Evolutionary conservation across 2,329 filamentous ascomycete species (phyloP).

Genomic region (Fusarium xylarioides): DNA sequence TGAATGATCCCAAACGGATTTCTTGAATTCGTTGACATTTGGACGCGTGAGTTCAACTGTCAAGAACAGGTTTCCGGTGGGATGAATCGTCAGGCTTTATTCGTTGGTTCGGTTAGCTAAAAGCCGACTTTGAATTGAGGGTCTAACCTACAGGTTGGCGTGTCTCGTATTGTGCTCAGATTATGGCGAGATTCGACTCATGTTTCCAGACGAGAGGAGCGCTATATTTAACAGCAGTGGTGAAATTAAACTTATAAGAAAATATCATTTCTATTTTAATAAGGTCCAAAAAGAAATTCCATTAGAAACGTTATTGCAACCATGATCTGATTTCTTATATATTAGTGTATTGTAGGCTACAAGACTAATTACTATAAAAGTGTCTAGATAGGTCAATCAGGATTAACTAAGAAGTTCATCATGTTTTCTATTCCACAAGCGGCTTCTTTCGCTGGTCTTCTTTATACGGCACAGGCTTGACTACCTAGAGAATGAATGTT

Average conservation of each 20-base stretch:
- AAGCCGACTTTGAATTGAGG: background rate
- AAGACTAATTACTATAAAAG: background rate
- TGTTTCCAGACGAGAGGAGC: background rate
- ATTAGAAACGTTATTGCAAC: rapidly evolving
- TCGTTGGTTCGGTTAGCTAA: background rate
- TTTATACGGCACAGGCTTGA: background rate
- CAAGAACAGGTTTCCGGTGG: background rate
- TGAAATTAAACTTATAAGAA: background rate
- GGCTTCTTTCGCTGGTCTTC: background rate
- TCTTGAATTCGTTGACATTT: background rate
- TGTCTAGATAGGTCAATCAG: rapidly evolving
- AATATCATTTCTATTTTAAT: too few species aligned
- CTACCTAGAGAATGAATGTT: background rate
- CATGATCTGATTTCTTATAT: rapidly evolving
- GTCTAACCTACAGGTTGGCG: background rate
- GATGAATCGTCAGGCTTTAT: background rate
- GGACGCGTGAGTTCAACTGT: background rate
- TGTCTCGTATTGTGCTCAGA: background rate
- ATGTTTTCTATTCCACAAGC: background rate
- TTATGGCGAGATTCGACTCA: background rate
- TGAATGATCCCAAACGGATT: rapidly evolving
- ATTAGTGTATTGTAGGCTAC: background rate
- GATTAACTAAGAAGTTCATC: background rate
- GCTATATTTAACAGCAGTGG: background rate
- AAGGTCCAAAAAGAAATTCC: too few species aligned